Evolutionary conservation across 73 alveolate genomes (phyloP).

Genomic region (Paramecium biaurelia): DNA sequence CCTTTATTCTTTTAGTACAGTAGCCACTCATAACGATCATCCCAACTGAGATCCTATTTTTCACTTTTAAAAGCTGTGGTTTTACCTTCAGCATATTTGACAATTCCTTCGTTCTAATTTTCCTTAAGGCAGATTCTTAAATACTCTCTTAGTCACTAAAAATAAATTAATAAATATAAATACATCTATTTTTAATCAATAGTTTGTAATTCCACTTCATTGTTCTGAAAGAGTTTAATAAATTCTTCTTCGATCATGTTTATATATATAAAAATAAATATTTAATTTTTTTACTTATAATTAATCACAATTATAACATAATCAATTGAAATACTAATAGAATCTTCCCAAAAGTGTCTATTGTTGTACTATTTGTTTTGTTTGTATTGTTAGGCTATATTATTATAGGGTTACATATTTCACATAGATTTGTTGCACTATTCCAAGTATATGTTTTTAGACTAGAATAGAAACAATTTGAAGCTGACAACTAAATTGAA

Average conservation of each 20-base stretch:
- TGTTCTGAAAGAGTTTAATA: not conserved
- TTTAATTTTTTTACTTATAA: not conserved
- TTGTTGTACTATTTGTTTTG: not conserved
- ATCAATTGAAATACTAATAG: not conserved
- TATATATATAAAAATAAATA: not conserved
- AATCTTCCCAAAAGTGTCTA: not conserved
- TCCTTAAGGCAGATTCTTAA: not conserved
- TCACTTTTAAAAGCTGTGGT: not conserved
- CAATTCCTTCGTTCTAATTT: not conserved
- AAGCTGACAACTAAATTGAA: not conserved
- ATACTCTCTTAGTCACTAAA: not conserved
- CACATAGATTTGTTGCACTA: not conserved
- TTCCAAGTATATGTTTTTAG: not conserved
- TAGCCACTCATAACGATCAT: conserved; percentile 47
- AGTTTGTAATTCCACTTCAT: not conserved
- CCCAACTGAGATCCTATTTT: conserved; percentile 27
- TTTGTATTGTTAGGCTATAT: not conserved
- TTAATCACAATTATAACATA: not conserved
- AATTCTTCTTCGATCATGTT: conserved; percentile 1
- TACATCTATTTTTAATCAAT: not conserved
- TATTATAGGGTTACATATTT: not conserved
- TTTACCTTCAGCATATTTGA: not conserved
- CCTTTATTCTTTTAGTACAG: conserved; percentile 12
- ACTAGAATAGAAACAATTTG: conserved; percentile 7
- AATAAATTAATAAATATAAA: not conserved